phyloP scores from a whole-genome alignment of 495 filamentous ascomycete genomes.

The Articulospora tetracladia region DNA sequence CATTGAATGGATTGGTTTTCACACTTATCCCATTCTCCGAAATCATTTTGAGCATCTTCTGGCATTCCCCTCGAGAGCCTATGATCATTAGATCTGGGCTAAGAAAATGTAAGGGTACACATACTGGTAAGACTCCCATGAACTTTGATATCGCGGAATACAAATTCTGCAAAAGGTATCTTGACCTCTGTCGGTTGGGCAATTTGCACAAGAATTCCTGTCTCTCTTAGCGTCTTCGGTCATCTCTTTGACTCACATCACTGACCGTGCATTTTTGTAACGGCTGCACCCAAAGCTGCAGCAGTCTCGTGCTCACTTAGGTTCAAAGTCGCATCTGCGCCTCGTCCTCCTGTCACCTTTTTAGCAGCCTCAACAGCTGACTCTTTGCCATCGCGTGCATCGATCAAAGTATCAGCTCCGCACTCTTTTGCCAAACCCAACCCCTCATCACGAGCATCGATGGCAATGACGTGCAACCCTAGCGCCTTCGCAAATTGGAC shows the following conservation, averaged over 20 bases:
- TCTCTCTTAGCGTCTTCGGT: not conserved
- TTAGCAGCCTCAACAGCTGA: slow-evolving; percentile 41
- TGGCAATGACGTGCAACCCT: slow-evolving; percentile 47
- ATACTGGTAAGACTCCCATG: slow-evolving; percentile 36
- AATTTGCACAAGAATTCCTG: slow-evolving; percentile 44
- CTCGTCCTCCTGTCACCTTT: slow-evolving; percentile 40
- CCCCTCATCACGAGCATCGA: slow-evolving; percentile 54
- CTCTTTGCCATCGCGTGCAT: slow-evolving; percentile 44
- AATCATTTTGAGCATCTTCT: slow-evolving; percentile 47
- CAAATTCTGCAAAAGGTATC: slow-evolving; percentile 48
- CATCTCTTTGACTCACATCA: slow-evolving; percentile 16
- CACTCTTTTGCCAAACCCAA: slow-evolving; percentile 36
- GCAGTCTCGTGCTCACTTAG: slow-evolving; percentile 39
- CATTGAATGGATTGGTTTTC: slow-evolving; percentile 47
- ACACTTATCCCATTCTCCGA: slow-evolving; percentile 46
- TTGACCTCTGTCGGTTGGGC: slow-evolving; percentile 43
- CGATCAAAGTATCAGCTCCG: slow-evolving; percentile 47
- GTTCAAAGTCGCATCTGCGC: slow-evolving; percentile 43
- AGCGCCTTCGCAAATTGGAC: slow-evolving; percentile 51
- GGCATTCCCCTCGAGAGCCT: slow-evolving; percentile 41
- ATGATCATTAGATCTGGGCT: slow-evolving; percentile 13
- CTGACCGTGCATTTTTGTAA: slow-evolving; percentile 51
- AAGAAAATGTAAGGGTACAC: not conserved
- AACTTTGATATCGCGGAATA: slow-evolving; percentile 52
- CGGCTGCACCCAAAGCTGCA: slow-evolving; percentile 43